phyloP scores from a whole-genome alignment of 2,329 filamentous ascomycete species.

The Fusarium dimerum region DNA sequence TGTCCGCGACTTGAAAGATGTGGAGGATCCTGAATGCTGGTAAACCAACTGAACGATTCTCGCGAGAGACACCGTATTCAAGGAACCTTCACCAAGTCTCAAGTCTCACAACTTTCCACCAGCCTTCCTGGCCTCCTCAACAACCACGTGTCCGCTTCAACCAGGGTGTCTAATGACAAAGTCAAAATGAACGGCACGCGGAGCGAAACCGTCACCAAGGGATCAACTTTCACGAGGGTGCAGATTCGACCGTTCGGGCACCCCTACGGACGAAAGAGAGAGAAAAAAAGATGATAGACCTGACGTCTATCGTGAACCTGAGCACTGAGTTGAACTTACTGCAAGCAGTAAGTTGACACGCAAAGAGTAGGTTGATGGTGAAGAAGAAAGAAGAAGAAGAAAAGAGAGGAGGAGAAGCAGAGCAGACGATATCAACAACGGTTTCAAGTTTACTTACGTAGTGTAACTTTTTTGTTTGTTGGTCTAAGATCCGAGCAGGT shows the following conservation, averaged over 20 bases:
- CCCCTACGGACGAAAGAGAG: neutral
- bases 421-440: too few species aligned
- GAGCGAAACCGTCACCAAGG: neutral
- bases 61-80: too few species aligned
- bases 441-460: too few species aligned
- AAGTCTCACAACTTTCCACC: neutral
- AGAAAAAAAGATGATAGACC: neutral
- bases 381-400: neutral
- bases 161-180: neutral
- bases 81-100: too few species aligned
- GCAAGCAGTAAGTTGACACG: neutral
- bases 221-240: neutral
- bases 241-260: neutral
- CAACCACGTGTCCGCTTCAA: neutral
- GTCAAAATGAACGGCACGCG: neutral
- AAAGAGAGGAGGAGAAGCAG: too few species aligned
- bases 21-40: too few species aligned
- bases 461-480: too few species aligned
- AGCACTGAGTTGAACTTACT: neutral
- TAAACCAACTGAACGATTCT: too few species aligned
- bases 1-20: too few species aligned
- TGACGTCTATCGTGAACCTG: slow-evolving; percentile 1
- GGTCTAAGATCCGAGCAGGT: too few species aligned
- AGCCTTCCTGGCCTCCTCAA: neutral
- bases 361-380: slow-evolving; percentile 1